Base-by-base conservation (phyloP, 768 basidiomycete species). In the Boletus subparvulus region DNA sequence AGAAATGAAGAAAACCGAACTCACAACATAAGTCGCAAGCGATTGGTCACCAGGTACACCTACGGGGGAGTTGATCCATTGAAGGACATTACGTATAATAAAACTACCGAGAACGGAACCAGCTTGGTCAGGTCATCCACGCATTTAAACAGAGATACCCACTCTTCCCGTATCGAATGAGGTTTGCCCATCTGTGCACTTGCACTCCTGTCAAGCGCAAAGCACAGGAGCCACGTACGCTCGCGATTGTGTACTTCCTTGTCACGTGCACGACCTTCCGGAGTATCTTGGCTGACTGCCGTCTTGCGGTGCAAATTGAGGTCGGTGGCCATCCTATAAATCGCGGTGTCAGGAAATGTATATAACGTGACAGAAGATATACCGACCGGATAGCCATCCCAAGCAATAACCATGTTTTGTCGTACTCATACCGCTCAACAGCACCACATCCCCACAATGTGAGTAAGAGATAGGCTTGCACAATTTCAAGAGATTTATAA, bases 151-250 rank as follows among this genome's bases (percentile, higher is more conserved):
- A 47, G 7, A 47, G 19, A 37, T 28, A 80, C 92, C 63, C 68
- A 94, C 92, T 99, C 96, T 74, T 98, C 96, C 68, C 88, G 86
- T 62, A 98, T 87, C 3, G 88, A 85, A 67, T 91, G 86, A 4
- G 96, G 96, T 74, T 97, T 98, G 43, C 95, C 95, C 93, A 98
- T 93, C 74, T 96, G 94, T 1, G 95, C 91, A 62, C 93, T 92
- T 56, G 89, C 81, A 64, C 94, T 96, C 59, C 93, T 81, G 69
- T 98, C 95, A 35, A 97, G 79, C 54, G 82, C 82, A 70, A 86
- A 94, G 65, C 91, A 94, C 56, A 93, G 72, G 48, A 97, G 77
- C 97, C 97, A 99, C 10, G 94, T 93, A 47, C 97, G 77, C 73
- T 98, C 95, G 44, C 97, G 84, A 70, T 98, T 99, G 73, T 91